Evolutionary conservation across 2,329 filamentous ascomycete species (phyloP), one percentile per base, ranked within the genome.

Genomic region (Ophiostoma australiae): DNA sequence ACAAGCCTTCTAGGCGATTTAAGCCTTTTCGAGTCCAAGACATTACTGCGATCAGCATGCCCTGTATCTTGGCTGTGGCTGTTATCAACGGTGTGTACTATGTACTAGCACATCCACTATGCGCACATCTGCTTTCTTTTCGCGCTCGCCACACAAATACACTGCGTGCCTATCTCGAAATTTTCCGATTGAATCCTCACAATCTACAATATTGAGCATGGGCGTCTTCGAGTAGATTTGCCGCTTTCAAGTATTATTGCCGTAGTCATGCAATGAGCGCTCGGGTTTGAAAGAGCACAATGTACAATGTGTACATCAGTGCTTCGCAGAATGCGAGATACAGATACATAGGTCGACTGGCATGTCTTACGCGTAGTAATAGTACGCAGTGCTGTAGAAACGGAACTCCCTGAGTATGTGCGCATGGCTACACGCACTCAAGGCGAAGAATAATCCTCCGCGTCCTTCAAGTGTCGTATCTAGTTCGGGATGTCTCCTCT

Each of bases 1-100:
- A 66, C 63, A 66, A 66, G 63, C 17, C 35, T 66, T 66, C 63
- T 66, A 37, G 63, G 63, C 63, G 63, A 17, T 37, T 66, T 66
- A 66, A 66, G 63, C 63, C 17, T 65, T 58, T 58, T 66, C 8
- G 63, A 4, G 20, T 39, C 63, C 63, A 66, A 66, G 63, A 66
- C 63, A 37, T 20, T 20, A 7, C 23, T 65, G 31, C 31, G 63
- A 39, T 66, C 63, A 66, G 63, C 63, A 17, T n/a, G 10, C 58
- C 61, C 15, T 20, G 61, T 65, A 65, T 39, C 63, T 66, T 66
- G 63, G 63, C 35, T 65, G 31, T 65, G 61, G 61, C 33, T 66
- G 33, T 66, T 66, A 66, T 39, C 35, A n/a, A 58, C 63, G 44
- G 44, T 48, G 17, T 41, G 11, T 41, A 13, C 10, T 48, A 66